Evolutionary conservation across 441 rosid species (phyloP).

Genomic region (Macaranga tanarius): DNA sequence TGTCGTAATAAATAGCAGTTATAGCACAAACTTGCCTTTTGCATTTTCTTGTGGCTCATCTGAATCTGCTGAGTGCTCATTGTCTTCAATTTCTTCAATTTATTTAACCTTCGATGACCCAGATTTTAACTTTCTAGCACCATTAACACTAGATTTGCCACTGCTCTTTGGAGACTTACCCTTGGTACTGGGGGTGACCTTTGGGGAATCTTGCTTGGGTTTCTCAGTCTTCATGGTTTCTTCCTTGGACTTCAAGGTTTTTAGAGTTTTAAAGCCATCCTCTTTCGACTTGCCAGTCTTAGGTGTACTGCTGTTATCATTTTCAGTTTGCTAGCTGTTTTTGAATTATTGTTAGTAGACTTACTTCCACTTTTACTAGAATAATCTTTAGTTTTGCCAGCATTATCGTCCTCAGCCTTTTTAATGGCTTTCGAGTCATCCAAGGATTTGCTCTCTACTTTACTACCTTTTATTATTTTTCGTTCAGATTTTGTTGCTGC

Average conservation of each 20-base stretch:
- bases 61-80: slow-evolving; percentile 45
- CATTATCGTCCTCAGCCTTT: slow-evolving; percentile 43
- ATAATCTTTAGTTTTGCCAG: slow-evolving; percentile 39
- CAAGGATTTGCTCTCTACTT: slow-evolving; percentile 46
- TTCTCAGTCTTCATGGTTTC: slow-evolving; percentile 44
- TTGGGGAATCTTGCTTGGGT: slow-evolving; percentile 52
- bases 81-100: slow-evolving; percentile 40
- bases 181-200: slow-evolving; percentile 38
- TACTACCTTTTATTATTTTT: slow-evolving; percentile 41
- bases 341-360: slow-evolving; percentile 37
- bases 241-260: slow-evolving; percentile 48
- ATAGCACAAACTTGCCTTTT: slow-evolving; percentile 41
- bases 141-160: slow-evolving; percentile 43
- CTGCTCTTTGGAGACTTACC: slow-evolving; percentile 40
- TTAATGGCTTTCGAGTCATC: slow-evolving; percentile 36
- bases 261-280: slow-evolving; percentile 35
- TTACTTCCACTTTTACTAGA: slow-evolving; percentile 40
- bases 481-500: slow-evolving; percentile 42
- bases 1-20: background rate
- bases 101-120: slow-evolving; percentile 55
- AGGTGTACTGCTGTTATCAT: slow-evolving; percentile 23
- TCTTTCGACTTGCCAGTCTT: slow-evolving; percentile 58
- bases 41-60: slow-evolving; percentile 38
- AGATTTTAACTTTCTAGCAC: slow-evolving; percentile 49
- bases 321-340: slow-evolving; percentile 47